Base-by-base conservation (phyloP, 2,329 filamentous ascomycete species). In the Cordyceps cateniannulata region DNA sequence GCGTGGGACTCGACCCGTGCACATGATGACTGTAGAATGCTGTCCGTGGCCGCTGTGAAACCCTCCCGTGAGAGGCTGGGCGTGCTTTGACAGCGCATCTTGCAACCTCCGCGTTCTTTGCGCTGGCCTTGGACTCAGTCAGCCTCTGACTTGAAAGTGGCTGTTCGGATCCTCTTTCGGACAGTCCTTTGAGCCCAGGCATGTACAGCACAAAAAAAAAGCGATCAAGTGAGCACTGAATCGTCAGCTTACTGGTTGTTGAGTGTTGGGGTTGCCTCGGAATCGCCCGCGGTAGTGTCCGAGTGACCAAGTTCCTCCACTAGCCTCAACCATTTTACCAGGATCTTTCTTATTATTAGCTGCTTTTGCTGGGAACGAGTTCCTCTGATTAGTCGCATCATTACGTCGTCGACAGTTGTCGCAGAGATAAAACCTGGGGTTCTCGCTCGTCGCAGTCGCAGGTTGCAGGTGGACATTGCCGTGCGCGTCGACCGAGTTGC, bases 201-300 rank as follows among this genome's bases (percentile, higher is more conserved):
- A 35, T 47, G 40, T 18, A 27, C 24, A 22, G 22, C 14, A 25
- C 24, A n/a, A 35, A 18, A n/a, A 35, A 18, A 45, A n/a, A 35
- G 25, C 27, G 57, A 53, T 59, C 57, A 52, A 52, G 57, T 59
- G 57, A 59, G 57, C 57, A 53, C 27, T 38, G 14, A 9, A 53
- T 59, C 57, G 35, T 53, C 48, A 59, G 57, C 57, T 53, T 59
- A 53, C 47, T 61, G 54, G 60, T 62, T 62, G 60, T 62, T 62
- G 55, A 62, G 60, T 62, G 60, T 62, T 62, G 60, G 60, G 60
- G 60, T 25, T 35, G 35, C 24, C 48, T 22, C 57, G 57, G 57
- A 59, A 38, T 51, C 57, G 42, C 27, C 49, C 48, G 45, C 45
- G 27, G 32, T 12, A 12, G 40, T 40, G 57, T 18, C 57, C 49